A percentile compares a stretch with the other conserved stretches of the same genome.
Conservation (phyloP, 83 land plant genomes). For the Thuja plicata region DNA sequence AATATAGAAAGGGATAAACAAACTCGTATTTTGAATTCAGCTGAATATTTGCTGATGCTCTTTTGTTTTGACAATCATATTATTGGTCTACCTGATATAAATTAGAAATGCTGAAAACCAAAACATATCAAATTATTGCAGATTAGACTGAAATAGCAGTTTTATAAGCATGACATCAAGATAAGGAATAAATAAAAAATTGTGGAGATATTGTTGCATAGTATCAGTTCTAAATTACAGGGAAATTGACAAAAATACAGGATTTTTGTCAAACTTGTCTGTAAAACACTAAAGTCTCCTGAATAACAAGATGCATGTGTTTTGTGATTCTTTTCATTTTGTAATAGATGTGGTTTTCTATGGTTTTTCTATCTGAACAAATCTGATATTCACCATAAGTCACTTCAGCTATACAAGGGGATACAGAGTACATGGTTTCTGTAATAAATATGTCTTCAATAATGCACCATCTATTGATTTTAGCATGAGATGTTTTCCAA, state of each 20-base stretch:
- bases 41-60: background rate
- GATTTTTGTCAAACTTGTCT: background rate
- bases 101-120: background rate
- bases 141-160: background rate
- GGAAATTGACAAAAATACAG: background rate
- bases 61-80: background rate
- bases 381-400: background rate
- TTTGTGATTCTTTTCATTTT: background rate
- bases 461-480: background rate
- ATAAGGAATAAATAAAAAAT: background rate
- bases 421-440: background rate
- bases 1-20: background rate
- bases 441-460: background rate
- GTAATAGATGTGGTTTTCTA: background rate
- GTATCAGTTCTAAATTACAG: background rate
- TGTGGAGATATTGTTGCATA: background rate
- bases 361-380: background rate
- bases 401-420: background rate
- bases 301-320: background rate
- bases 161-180: background rate
- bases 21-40: background rate
- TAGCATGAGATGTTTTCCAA: background rate
- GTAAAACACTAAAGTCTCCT: background rate
- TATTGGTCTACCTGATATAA: background rate
- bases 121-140: background rate